Evolutionary conservation across 2,329 filamentous ascomycete species (phyloP).

Genomic region (Pseudogymnoascus sp.): DNA sequence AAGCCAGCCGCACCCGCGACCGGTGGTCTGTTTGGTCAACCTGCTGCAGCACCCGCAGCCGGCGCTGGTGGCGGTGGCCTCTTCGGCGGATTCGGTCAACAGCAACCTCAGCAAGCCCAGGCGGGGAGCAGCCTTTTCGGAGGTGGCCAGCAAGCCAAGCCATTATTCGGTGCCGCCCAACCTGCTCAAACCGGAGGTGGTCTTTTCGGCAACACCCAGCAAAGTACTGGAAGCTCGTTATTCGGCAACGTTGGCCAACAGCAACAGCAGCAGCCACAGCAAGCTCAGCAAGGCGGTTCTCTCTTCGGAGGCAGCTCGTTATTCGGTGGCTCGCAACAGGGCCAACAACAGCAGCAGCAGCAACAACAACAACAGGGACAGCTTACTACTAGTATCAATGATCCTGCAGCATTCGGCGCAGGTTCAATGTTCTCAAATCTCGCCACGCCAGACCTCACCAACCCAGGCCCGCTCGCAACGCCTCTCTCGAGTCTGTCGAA

Average conservation of each 20-base stretch:
- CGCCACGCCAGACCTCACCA: slow-evolving; percentile 50
- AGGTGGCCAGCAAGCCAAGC: slow-evolving; percentile 44
- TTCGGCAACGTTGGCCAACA: slow-evolving; percentile 25
- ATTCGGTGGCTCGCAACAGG: slow-evolving; percentile 46
- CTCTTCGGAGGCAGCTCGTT: slow-evolving; percentile 54
- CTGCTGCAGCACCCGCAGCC: slow-evolving; percentile 27
- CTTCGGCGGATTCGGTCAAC: slow-evolving; percentile 28
- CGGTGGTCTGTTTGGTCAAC: slow-evolving; percentile 35
- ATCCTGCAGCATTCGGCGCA: slow-evolving; percentile 83
- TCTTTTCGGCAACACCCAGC: slow-evolving; percentile 45
- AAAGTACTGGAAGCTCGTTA: slow-evolving; percentile 20
- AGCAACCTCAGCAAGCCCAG: slow-evolving; percentile 30
- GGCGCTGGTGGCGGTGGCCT: slow-evolving; percentile 34
- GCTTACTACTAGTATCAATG: slow-evolving; percentile 70
- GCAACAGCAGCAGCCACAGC: slow-evolving; percentile 28
- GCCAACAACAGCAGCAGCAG: slow-evolving; percentile 42
- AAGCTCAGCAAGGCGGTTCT: slow-evolving; percentile 47
- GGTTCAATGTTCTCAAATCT: slow-evolving; percentile 76
- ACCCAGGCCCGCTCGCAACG: slow-evolving; percentile 84
- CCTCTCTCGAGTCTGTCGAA: slow-evolving; percentile 68
- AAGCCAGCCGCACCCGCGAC: slow-evolving; percentile 30
- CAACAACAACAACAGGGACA: slow-evolving; percentile 48
- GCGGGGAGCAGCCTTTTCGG: slow-evolving; percentile 44
- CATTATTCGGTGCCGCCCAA: slow-evolving; percentile 41
- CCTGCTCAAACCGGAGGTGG: slow-evolving; percentile 37